Conservation (phyloP, 2,329 filamentous ascomycete genomes). For the Botrytis hyacinthi region DNA sequence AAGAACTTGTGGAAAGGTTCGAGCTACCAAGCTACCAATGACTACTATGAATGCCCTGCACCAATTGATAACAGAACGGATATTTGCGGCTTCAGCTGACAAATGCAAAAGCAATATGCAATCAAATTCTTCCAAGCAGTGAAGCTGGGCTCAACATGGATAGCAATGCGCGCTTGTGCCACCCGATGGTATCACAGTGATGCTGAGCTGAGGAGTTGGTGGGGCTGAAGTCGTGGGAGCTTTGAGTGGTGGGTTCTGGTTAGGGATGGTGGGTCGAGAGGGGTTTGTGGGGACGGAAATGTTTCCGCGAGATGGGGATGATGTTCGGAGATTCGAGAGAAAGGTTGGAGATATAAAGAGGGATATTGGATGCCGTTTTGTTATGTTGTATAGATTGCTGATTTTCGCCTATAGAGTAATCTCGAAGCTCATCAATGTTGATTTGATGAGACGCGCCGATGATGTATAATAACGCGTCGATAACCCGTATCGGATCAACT, state of each 20-base stretch:
- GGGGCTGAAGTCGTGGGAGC: neutral
- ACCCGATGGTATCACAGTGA: neutral
- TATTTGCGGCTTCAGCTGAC: neutral
- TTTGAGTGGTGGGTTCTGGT: neutral
- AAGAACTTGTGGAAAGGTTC: neutral
- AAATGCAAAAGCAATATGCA: neutral
- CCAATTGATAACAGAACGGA: neutral
- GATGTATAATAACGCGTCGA: neutral
- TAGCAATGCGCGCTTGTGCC: neutral
- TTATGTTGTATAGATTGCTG: neutral
- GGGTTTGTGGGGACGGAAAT: conserved; percentile 4
- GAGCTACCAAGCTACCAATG: neutral
- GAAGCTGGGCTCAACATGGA: neutral
- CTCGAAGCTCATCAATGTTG: neutral
- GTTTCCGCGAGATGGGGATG: conserved; percentile 6
- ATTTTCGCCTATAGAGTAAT: neutral
- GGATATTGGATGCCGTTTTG: no score
- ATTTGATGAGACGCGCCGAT: neutral
- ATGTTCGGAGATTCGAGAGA: neutral
- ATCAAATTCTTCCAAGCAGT: neutral
- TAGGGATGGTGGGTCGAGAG: neutral
- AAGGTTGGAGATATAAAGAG: neutral
- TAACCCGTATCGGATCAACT: neutral
- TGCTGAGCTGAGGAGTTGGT: neutral
- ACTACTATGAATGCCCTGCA: neutral